Evolutionary conservation across 768 basidiomycete species (phyloP), one percentile per base, ranked within the genome.

Genomic region (Lactarius sanguifluus): DNA sequence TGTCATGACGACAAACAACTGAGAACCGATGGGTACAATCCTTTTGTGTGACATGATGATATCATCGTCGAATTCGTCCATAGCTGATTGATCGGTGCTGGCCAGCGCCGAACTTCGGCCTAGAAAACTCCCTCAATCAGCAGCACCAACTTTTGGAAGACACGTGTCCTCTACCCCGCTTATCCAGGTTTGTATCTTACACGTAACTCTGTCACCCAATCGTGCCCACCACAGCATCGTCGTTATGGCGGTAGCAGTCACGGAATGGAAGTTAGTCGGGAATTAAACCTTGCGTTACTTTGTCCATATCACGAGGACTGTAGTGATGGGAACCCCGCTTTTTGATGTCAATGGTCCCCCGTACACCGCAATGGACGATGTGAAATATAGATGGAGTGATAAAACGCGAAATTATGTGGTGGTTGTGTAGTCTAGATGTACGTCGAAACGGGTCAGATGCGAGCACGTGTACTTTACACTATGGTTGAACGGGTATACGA

Each of bases 391-490:
- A 67, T 64, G 62, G 45, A 64, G 47, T 45, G 36, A 67, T 64
- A 64, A 59, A 59, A 67, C 52, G 36, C 52, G 57, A 64, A 47
- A 59, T 64, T 67, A 67, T 64, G 66, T 43, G 45, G 58, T 45
- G 40, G 61, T 25, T 69, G 50, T 69, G 57, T 54, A 63, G 55
- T 63, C 62, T 57, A 63, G 34, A 55, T 57, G 56, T 38, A 68
- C 59, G 45, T 65, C 38, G 67, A 59, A 58, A 54, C 40, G n/a
- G 54, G 62, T 67, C 64, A 68, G 67, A 68, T 68, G 64, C 56
- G 64, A 68, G 67, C 67, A 67, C 65, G 68, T 59, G 65, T 69
- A 69, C 58, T 66, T 62, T 66, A 66, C 64, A 61, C 59, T 61
- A 59, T 68, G 54, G 45, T 62, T 65, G 45, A 43, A 50, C 38